Conservation (phyloP, 2,329 filamentous ascomycete genomes). For the Talaromyces sp. region DNA sequence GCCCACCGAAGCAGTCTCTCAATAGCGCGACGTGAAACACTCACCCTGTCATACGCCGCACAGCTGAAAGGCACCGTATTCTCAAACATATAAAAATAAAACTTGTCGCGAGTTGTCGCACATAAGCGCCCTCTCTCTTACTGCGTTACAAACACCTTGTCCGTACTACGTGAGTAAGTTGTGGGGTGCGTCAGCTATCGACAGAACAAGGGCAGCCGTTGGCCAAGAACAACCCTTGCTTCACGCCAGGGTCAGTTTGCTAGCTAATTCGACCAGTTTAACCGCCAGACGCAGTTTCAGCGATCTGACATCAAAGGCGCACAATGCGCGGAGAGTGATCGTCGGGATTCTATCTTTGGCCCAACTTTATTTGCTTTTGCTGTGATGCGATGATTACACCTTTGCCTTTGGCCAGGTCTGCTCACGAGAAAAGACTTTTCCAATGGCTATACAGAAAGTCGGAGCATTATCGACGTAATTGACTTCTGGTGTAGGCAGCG, state of each 20-base stretch:
- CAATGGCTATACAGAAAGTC: background rate
- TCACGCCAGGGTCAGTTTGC: too few species aligned
- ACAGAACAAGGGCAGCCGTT: background rate
- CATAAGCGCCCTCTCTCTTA: conserved; percentile 6
- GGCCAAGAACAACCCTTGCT: conserved; percentile 1
- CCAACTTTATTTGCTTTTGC: background rate
- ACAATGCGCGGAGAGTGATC: background rate
- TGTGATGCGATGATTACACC: conserved; percentile 2
- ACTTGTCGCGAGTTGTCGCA: background rate
- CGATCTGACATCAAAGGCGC: conserved; percentile 5
- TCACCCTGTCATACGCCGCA: too few species aligned
- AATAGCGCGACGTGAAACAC: background rate
- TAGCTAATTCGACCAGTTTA: background rate
- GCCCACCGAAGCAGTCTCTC: background rate
- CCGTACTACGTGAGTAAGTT: background rate
- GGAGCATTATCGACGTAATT: background rate
- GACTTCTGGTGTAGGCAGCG: background rate
- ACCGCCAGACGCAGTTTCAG: conserved; percentile 5
- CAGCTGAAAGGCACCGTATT: conserved; percentile 1
- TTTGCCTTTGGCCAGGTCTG: background rate
- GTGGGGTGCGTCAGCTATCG: background rate
- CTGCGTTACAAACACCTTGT: background rate
- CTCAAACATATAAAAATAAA: background rate
- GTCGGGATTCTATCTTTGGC: background rate
- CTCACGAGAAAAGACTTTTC: background rate